Base-by-base conservation (phyloP, 768 basidiomycete species). In the Suillus clintonianus region DNA sequence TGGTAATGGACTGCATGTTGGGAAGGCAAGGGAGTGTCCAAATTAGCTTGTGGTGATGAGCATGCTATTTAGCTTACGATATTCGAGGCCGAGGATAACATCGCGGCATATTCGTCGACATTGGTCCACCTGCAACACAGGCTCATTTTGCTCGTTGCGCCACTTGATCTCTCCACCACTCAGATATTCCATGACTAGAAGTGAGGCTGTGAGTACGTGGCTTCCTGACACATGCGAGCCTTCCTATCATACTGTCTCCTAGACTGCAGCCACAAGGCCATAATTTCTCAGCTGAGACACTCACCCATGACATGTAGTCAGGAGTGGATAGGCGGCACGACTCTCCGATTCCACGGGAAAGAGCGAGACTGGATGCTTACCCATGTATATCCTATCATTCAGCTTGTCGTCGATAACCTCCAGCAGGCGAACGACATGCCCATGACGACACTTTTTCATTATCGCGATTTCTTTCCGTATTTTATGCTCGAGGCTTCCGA, bases 371-470 rank as follows among this genome's bases (percentile, higher is more conserved):
- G 55, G n/a, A 11, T 36, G 84, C 93, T 76, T 69, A 97, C 95
- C 90, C 85, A 99, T 92, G 77, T 94, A 98, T 48, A 99, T 91
- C 78, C 91, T 92, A 70, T 92, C 90, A 57, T 86, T 86, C 67
- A 90, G 84, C 48, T 88, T 86, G 77, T 98, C 97, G 76, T 99
- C 96, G 65, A 99, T 96, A 72, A 98, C 95, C 76, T 98, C 95
- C 69, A 88, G 87, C 62, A 99, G 83, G 66, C 90, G 83, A 13
- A 98, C 95, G 63, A 97, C 89, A 74, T 97, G 89, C 0, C 91
- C 89, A 72, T 97, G 95, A 54, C 89, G 81, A 70, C 93, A 90
- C 73, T 97, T 96, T 82, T 98, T 99, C 94, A 99, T 97, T 76
- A 99, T 96, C 3, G 97, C 97, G 64, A 99, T 95, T 79, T 99